Conservation (phyloP, 306 rosid species). For the Glycyrrhiza uralensis region DNA sequence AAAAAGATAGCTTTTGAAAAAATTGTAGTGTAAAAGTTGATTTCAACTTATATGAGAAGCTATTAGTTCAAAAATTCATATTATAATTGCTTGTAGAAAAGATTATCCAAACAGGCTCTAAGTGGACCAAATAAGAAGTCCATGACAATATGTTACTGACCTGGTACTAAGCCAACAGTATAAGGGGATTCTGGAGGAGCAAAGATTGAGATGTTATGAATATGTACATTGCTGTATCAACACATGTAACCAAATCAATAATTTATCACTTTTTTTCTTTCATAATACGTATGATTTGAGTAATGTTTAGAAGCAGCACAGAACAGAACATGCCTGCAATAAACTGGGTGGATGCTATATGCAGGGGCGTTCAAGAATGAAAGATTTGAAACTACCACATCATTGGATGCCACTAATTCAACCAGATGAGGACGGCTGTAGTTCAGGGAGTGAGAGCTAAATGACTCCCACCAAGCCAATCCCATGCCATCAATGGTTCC, state of each 20-base stretch:
- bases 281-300: neutral
- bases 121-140: neutral
- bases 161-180: slow-evolving; percentile 90
- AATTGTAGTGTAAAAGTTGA: too few species aligned
- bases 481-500: slow-evolving; percentile 94
- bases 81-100: too few species aligned
- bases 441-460: slow-evolving; percentile 61
- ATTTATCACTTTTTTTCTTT: slow-evolving; percentile 1
- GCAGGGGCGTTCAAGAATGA: slow-evolving; percentile 86
- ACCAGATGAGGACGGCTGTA: slow-evolving; percentile 90
- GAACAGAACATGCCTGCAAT: slow-evolving; percentile 64
- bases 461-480: slow-evolving; percentile 90
- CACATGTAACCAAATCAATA: slow-evolving; percentile 6
- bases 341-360: slow-evolving; percentile 89
- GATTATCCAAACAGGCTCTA: too few species aligned
- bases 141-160: slow-evolving; percentile 33
- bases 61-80: too few species aligned
- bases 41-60: too few species aligned
- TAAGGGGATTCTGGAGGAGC: slow-evolving; percentile 78
- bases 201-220: slow-evolving; percentile 72
- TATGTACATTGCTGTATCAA: slow-evolving; percentile 69
- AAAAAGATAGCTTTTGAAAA: too few species aligned
- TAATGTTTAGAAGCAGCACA: slow-evolving; percentile 9
- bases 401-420: slow-evolving; percentile 58
- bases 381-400: slow-evolving; percentile 83